phyloP scores from a whole-genome alignment of 148 eudicot species.

The Rhododendron simsii region DNA sequence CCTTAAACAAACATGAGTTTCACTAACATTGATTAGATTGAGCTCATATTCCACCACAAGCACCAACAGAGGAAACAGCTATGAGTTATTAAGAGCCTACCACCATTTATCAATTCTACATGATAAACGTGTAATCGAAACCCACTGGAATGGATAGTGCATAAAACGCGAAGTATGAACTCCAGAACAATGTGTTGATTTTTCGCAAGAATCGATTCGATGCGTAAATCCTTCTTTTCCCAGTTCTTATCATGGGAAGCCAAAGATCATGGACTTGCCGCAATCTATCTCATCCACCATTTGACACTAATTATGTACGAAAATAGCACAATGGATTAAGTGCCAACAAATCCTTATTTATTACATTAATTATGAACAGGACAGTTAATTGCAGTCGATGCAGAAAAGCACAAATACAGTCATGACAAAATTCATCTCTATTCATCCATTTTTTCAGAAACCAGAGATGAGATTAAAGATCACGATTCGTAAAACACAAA shows the following conservation, averaged over 20 bases:
- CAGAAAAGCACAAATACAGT: background rate
- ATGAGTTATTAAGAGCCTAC: background rate
- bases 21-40: background rate
- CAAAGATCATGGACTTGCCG: no score
- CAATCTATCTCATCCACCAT: no score
- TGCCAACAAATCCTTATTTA: no score
- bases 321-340: no score
- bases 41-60: background rate
- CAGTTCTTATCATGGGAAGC: background rate
- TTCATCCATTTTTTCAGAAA: background rate
- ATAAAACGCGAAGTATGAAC: background rate
- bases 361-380: background rate
- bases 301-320: no score
- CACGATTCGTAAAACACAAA: background rate
- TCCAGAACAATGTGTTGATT: background rate
- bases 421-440: background rate
- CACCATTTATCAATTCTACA: background rate
- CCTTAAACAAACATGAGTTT: background rate
- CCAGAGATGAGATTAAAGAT: background rate
- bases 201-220: background rate
- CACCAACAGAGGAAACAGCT: background rate
- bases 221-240: background rate
- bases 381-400: background rate
- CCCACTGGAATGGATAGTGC: background rate
- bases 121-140: background rate